These are phyloP conservation scores for Diutina mesorugosa DNA, from an alignment of 1,139 yeast genomes.

Conservation along the genomic window DNA sequence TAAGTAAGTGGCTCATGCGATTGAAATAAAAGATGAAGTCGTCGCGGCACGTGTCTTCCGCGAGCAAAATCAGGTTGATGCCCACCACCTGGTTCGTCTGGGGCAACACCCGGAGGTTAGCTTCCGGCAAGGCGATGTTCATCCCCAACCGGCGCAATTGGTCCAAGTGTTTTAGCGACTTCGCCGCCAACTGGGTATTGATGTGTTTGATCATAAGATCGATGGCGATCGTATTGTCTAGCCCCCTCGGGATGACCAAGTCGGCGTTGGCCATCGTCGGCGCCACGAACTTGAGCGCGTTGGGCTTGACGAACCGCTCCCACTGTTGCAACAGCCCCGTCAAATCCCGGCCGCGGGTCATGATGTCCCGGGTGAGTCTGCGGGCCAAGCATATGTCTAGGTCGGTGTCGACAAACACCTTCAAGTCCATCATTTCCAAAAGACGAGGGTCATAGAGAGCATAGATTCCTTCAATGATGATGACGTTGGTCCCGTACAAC, in stretches of 20 bases:
- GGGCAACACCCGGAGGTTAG: conserved; percentile 29
- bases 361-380: conserved; percentile 73
- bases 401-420: conserved; percentile 87
- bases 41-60: conserved; percentile 42
- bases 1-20: conserved; percentile 57
- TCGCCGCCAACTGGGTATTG: conserved; percentile 52
- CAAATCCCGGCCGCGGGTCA: conserved; percentile 75
- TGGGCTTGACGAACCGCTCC: conserved; percentile 86
- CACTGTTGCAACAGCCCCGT: conserved; percentile 78
- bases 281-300: conserved; percentile 61
- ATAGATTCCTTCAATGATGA: conserved; percentile 83
- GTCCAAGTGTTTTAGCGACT: conserved; percentile 54
- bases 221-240: conserved; percentile 72
- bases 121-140: conserved; percentile 14
- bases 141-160: conserved; percentile 44
- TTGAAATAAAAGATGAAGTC: conserved; percentile 83
- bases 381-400: conserved; percentile 85
- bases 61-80: conserved; percentile 57
- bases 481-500: conserved; percentile 91
- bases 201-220: conserved; percentile 70
- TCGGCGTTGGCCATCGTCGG: conserved; percentile 80
- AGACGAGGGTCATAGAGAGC: conserved; percentile 66
- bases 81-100: conserved; percentile 58
- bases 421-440: conserved; percentile 67
- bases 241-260: conserved; percentile 76